Evolutionary conservation across 345 rosid species (phyloP), one percentile per base, ranked within the genome.

Genomic region (Atalantia buxifolia): DNA sequence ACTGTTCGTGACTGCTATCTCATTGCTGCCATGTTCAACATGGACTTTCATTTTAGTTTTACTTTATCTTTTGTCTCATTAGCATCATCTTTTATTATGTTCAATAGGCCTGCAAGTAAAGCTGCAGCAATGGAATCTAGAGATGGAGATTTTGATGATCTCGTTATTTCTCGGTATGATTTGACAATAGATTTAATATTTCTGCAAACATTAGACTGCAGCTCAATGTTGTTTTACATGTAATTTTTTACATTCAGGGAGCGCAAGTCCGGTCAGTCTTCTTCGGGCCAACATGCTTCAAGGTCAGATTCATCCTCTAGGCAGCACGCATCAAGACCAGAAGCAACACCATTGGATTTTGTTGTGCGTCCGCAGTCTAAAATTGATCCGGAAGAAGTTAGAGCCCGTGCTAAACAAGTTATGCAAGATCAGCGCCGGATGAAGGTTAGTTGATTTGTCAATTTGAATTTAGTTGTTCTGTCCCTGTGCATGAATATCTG

Each of bases 311-410:
- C 92, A 66, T 91, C 95, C 76, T 83, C 90, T n/a, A 85, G 92
- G 77, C 86, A 86, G 53, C 91, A 86, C 78, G 87, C 99, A 31
- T 83, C 97, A 22, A 89, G 98, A 80, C 99, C 99, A 50, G 99
- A 96, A 84, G 98, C 99, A 69, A 89, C 99, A 24, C 95, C 97
- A 21, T 77, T 96, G 88, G 99, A 96, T 85, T 96, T 91, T 80
- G 22, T 90, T 33, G 90, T 94, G 79, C 99, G 99, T 59, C 99
- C 98, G 66, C 98, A 92, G 74, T 96, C 99, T 64, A 96, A 96
- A 89, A 83, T 96, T 85, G 99, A 96, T 71, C 97, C 94, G 0
- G 98, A 96, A 3, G 92, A 89, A 85, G 66, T 92, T 59, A 89
- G 95, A 82, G 95, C 95, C 48, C 97, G 99, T 72, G 90, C 92